phyloP scores from a whole-genome alignment of 2,329 filamentous ascomycete genomes.

The Didymella segeticola region DNA sequence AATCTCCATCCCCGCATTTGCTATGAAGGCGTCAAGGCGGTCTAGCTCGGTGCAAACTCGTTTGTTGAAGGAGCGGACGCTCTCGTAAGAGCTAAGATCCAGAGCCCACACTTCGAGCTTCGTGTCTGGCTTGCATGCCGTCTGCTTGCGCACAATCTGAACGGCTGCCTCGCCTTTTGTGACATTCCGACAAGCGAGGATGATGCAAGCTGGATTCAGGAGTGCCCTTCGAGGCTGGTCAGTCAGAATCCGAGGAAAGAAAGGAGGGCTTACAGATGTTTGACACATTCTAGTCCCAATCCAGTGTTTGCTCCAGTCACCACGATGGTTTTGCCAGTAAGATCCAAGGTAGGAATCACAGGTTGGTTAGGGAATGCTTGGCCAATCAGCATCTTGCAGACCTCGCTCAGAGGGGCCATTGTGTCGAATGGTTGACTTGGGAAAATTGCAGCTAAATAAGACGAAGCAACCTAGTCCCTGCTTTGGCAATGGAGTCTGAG shows the following conservation, averaged over 20 bases:
- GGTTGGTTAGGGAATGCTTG: conserved; percentile 17
- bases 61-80: conserved; percentile 6
- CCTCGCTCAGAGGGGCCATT: conserved; percentile 19
- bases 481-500: no score
- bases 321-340: conserved; percentile 13
- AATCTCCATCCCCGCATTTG: conserved; percentile 19
- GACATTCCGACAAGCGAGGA: conserved; percentile 9
- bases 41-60: conserved; percentile 5
- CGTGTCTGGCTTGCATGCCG: not conserved
- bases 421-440: not conserved
- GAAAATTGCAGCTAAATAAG: no score
- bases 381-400: conserved; percentile 13
- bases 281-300: conserved; percentile 16
- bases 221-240: not conserved
- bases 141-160: not conserved
- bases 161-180: conserved; percentile 10
- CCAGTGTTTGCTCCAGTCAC: conserved; percentile 20
- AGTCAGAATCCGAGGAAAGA: not conserved
- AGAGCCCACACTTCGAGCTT: conserved; percentile 16
- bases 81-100: conserved; percentile 6
- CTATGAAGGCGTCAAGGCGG: conserved; percentile 22
- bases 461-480: no score
- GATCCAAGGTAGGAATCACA: conserved; percentile 4
- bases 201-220: conserved; percentile 1
- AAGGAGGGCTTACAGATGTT: conserved; percentile 12